Evolutionary conservation across 495 filamentous ascomycete genomes (phyloP).

Genomic region (Hypoxylon cercidicola): DNA sequence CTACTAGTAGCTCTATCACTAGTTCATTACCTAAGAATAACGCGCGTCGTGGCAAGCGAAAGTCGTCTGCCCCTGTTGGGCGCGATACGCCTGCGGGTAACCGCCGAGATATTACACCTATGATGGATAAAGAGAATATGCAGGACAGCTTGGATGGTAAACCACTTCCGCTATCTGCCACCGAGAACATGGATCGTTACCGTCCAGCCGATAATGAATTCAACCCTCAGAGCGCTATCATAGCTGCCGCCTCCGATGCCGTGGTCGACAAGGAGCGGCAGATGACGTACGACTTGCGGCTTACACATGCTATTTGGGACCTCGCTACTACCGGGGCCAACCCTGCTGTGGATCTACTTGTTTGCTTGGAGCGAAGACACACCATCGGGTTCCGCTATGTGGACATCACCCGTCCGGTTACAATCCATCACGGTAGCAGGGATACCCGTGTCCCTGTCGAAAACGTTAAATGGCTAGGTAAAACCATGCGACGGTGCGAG

Average conservation of each 20-base stretch:
- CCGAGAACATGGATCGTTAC: constrained; percentile 52
- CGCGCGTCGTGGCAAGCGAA: constrained; percentile 69
- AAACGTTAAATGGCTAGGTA: constrained; percentile 93
- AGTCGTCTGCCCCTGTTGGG: constrained; percentile 52
- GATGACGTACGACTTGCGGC: constrained; percentile 80
- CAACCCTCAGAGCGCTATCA: constrained; percentile 44
- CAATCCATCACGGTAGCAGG: constrained; percentile 92
- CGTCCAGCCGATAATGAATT: constrained; percentile 45
- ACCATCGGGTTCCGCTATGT: constrained; percentile 97
- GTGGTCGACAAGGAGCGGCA: constrained; percentile 76
- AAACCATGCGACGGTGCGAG: constrained; percentile 91
- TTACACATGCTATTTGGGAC: constrained; percentile 94
- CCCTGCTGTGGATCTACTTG: constrained; percentile 90
- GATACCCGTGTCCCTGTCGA: constrained; percentile 94
- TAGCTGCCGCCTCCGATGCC: constrained; percentile 60
- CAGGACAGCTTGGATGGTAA: constrained; percentile 33
- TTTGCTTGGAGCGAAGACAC: constrained; percentile 90
- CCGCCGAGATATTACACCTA: constrained; percentile 41
- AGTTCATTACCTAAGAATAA: constrained; percentile 78
- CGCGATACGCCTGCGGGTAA: constrained; percentile 49
- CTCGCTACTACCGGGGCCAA: constrained; percentile 93
- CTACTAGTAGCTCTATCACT: constrained; percentile 89
- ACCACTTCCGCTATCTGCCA: constrained; percentile 35
- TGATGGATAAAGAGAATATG: constrained; percentile 58
- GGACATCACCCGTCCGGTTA: constrained; percentile 88